These are phyloP conservation scores for Fusarium tuaranense DNA, from an alignment of 2,329 filamentous ascomycete species.

Conservation along the genomic window DNA sequence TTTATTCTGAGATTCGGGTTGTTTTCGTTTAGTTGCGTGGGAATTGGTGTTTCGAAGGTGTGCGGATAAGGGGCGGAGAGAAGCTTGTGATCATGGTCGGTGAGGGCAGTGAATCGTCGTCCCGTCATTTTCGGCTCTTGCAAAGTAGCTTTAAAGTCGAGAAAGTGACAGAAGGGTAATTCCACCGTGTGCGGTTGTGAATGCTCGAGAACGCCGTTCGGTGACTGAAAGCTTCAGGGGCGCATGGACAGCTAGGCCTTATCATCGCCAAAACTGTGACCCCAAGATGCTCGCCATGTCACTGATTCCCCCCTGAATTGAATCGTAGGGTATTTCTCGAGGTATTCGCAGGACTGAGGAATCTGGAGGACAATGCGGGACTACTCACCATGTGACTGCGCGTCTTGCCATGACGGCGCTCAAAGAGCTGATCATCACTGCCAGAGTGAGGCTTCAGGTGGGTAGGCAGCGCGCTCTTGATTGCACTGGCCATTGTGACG, in stretches of 20 bases:
- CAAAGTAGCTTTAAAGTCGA: neutral
- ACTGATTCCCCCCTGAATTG: neutral
- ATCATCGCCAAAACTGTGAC: neutral
- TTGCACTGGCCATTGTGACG: slow-evolving; percentile 73
- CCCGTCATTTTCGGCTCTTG: slow-evolving; percentile 7
- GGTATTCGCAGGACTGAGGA: neutral
- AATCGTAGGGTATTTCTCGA: neutral
- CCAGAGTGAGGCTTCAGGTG: slow-evolving; percentile 78
- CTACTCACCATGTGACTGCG: slow-evolving; percentile 88
- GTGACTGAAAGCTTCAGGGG: neutral
- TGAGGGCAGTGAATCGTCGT: slow-evolving; percentile 5
- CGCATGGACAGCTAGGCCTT: neutral
- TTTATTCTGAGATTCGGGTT: slow-evolving; percentile 10
- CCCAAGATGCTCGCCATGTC: neutral
- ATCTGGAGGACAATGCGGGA: slow-evolving; percentile 40
- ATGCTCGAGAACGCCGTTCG: neutral
- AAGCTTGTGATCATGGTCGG: slow-evolving; percentile 5
- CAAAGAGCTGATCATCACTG: slow-evolving; percentile 62
- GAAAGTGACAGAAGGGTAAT: neutral
- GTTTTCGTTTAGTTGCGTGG: neutral
- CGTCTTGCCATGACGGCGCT: slow-evolving; percentile 82
- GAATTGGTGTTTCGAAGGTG: neutral
- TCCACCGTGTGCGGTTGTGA: neutral
- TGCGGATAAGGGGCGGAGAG: neutral
- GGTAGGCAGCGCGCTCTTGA: slow-evolving; percentile 82